Conservation (phyloP, 2,329 filamentous ascomycete species). For the Apiospora hydei region DNA sequence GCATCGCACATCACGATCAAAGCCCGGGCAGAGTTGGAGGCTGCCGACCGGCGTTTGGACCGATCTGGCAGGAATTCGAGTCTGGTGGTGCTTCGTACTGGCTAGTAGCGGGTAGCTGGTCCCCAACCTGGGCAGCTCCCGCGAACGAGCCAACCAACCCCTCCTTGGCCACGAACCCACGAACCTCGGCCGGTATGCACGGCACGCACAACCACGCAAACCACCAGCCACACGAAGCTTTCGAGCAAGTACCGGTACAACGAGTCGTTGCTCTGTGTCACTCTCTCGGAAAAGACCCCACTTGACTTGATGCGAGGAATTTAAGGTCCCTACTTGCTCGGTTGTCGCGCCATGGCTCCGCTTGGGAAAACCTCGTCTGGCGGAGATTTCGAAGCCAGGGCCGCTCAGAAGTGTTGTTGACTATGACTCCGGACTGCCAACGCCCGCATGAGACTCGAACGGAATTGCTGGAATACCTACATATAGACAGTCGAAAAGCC, state of each 20-base stretch:
- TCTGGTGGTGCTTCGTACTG: neutral
- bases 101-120: neutral
- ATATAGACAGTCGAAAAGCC: too few species aligned
- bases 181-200: constrained; percentile 6
- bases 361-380: constrained; percentile 12
- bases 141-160: constrained; percentile 8
- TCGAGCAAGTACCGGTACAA: neutral
- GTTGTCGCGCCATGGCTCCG: constrained; percentile 4
- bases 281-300: neutral
- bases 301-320: neutral
- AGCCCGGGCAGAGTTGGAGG: neutral
- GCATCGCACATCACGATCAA: neutral
- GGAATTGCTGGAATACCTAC: too few species aligned
- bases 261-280: neutral
- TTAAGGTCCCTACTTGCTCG: neutral
- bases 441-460: too few species aligned
- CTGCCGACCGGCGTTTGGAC: constrained; percentile 3
- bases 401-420: too few species aligned
- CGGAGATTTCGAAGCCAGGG: neutral
- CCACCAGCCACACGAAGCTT: constrained; percentile 7
- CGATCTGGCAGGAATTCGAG: neutral
- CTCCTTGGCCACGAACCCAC: constrained; percentile 10
- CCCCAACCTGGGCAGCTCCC: neutral
- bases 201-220: neutral
- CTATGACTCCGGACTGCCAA: too few species aligned